A percentile compares a stretch with the other conserved stretches of the same genome.
Conservation (phyloP, 306 rosid species). For the Gleditsia sinensis region DNA sequence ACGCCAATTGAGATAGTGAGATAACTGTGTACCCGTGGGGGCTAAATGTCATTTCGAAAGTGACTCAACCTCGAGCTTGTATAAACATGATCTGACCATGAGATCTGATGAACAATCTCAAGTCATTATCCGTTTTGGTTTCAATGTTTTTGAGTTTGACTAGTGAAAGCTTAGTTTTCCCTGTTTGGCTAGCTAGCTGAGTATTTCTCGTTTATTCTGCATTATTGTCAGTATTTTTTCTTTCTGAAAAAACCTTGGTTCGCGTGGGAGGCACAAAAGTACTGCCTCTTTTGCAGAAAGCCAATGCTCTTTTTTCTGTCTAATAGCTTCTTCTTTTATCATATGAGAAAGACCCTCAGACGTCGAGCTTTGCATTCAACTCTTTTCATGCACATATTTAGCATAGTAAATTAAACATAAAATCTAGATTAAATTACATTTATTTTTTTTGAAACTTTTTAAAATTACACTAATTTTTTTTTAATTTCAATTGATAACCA, state of each 20-base stretch:
- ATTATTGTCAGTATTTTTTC: neutral
- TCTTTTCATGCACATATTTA: too few relatives aligned
- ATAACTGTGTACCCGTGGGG: conserved; percentile 19
- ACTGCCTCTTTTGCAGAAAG: conserved; percentile 44
- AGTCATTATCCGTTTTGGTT: neutral
- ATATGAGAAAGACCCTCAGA: conserved; percentile 22
- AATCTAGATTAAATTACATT: too few relatives aligned
- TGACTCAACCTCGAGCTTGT: conserved; percentile 45
- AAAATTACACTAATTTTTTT: too few relatives aligned
- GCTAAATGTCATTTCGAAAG: conserved; percentile 46
- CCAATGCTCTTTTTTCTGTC: conserved; percentile 45
- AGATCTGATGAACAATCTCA: conserved; percentile 36
- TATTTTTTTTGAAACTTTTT: too few relatives aligned
- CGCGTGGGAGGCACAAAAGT: conserved; percentile 71
- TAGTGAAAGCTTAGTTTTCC: neutral
- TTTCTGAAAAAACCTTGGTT: neutral
- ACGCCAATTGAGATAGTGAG: conserved; percentile 26
- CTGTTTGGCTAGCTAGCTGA: too few relatives aligned
- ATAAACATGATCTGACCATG: conserved; percentile 48
- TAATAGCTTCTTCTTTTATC: conserved; percentile 36
- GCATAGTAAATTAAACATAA: too few relatives aligned
- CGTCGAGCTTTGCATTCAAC: conserved; percentile 30
- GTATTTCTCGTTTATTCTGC: neutral
- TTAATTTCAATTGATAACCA: too few relatives aligned
- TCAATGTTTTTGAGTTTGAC: neutral